These are phyloP conservation scores for Dissoconium aciculare DNA, from an alignment of 2,329 filamentous ascomycete species.

Conservation along the genomic window DNA sequence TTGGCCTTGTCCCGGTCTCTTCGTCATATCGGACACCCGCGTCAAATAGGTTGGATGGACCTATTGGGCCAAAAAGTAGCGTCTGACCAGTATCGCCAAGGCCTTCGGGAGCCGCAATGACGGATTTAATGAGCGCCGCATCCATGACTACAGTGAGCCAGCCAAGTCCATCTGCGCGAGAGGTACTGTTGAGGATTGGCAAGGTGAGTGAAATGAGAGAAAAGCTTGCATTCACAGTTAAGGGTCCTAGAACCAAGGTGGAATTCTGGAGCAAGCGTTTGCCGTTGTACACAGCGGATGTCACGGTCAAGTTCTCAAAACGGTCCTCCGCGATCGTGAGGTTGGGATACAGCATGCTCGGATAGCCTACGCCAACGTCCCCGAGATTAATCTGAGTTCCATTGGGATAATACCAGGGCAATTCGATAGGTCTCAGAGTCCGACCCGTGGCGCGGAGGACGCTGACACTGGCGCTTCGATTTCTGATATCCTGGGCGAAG, in stretches of 20 bases:
- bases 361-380: slow-evolving; percentile 48
- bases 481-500: slow-evolving; percentile 51
- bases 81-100: slow-evolving; percentile 57
- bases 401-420: slow-evolving; percentile 48
- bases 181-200: slow-evolving; percentile 56
- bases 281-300: slow-evolving; percentile 30
- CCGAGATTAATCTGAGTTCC: slow-evolving; percentile 48
- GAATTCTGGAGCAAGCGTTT: slow-evolving; percentile 30
- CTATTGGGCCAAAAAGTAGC: slow-evolving; percentile 53
- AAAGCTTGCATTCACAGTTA: slow-evolving; percentile 55
- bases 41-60: slow-evolving; percentile 44
- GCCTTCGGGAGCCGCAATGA: slow-evolving; percentile 52
- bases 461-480: slow-evolving; percentile 34
- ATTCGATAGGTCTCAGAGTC: slow-evolving; percentile 34
- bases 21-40: slow-evolving; percentile 15
- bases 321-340: slow-evolving; percentile 37
- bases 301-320: slow-evolving; percentile 22
- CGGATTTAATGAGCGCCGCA: slow-evolving; percentile 45
- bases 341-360: slow-evolving; percentile 60
- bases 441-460: slow-evolving; percentile 46
- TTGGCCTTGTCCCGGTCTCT: slow-evolving; percentile 15
- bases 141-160: slow-evolving; percentile 69
- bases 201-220: slow-evolving; percentile 69
- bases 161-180: slow-evolving; percentile 51
- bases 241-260: slow-evolving; percentile 59